Percentiles rank a stretch among this genome's conserved stretches.
These are phyloP conservation scores for Coemansia sp. DNA, from an alignment of 192 early-diverging fungal genomes.

Conservation along the genomic window DNA sequence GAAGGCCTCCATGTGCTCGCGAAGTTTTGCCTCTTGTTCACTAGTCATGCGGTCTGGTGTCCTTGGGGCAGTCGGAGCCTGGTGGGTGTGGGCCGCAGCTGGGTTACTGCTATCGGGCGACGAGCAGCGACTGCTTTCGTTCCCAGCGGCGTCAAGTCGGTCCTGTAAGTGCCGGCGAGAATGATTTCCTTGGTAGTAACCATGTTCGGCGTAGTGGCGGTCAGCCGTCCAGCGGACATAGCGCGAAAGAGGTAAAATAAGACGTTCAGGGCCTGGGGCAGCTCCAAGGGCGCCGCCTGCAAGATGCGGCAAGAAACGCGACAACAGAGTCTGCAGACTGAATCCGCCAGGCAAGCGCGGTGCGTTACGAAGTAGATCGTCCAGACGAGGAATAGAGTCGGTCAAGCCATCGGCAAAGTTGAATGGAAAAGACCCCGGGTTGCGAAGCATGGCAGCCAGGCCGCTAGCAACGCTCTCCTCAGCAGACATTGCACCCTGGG, in stretches of 20 bases:
- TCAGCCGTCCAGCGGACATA: slow-evolving; percentile 41
- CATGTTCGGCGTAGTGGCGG: slow-evolving; percentile 19
- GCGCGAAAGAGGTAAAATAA: slow-evolving; percentile 43
- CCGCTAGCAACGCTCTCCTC: slow-evolving; percentile 10
- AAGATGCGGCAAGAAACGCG: slow-evolving; percentile 46
- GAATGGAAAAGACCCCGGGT: slow-evolving; percentile 27
- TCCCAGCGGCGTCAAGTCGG: slow-evolving; percentile 5
- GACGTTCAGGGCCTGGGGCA: slow-evolving; percentile 38
- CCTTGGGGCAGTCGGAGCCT: not conserved
- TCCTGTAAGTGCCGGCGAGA: slow-evolving; percentile 11
- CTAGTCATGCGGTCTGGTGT: slow-evolving; percentile 13
- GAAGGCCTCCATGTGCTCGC: slow-evolving; percentile 52
- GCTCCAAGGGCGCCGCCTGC: slow-evolving; percentile 22
- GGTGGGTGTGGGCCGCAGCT: not conserved
- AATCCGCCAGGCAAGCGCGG: slow-evolving; percentile 42
- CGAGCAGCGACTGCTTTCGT: slow-evolving; percentile 20
- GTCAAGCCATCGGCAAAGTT: slow-evolving; percentile 35
- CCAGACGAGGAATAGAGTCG: slow-evolving; percentile 45
- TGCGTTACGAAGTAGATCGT: slow-evolving; percentile 33
- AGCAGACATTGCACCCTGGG: not conserved
- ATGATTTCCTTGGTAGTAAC: slow-evolving; percentile 13
- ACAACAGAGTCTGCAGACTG: slow-evolving; percentile 42
- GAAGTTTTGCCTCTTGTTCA: slow-evolving; percentile 26
- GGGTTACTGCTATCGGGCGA: slow-evolving; percentile 13
- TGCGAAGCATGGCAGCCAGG: slow-evolving; percentile 16